A percentile compares a stretch with the other conserved stretches of the same genome.
phyloP scores from a whole-genome alignment of 306 rosid species.

The Acacia crassicarpa region DNA sequence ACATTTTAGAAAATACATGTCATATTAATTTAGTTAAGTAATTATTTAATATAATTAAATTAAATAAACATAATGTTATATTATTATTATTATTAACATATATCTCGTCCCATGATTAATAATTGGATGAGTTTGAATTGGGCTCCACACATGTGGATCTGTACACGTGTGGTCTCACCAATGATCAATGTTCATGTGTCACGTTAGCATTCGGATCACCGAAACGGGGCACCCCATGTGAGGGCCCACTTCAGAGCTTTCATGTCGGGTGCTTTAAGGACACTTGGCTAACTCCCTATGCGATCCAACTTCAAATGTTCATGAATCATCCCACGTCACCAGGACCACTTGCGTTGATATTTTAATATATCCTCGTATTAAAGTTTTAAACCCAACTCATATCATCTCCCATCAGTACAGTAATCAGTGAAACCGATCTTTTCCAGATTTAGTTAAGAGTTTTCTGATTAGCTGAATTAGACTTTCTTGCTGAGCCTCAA shows the following conservation, averaged over 20 bases:
- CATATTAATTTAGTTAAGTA: too few relatives aligned
- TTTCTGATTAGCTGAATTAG: too few relatives aligned
- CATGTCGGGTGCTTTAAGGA: constrained; percentile 30
- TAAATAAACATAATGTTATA: too few relatives aligned
- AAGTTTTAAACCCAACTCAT: too few relatives aligned
- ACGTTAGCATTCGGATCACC: background rate
- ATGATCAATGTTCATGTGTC: constrained; percentile 27
- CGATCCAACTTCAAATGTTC: background rate
- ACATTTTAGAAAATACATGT: too few relatives aligned
- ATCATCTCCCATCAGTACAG: too few relatives aligned
- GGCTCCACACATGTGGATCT: constrained; percentile 33
- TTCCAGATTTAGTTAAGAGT: too few relatives aligned
- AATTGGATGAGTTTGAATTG: background rate
- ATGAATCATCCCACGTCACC: background rate
- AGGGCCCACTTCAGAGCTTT: constrained; percentile 36
- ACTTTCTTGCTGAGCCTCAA: too few relatives aligned
- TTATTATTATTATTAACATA: background rate
- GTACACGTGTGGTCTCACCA: constrained; percentile 42
- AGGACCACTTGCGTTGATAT: background rate
- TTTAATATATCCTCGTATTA: too few relatives aligned
- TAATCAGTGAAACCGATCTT: too few relatives aligned
- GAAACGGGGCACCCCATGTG: constrained; percentile 31
- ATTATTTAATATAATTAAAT: too few relatives aligned
- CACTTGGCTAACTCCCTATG: background rate
- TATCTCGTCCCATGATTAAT: background rate